A percentile compares a stretch with the other conserved stretches of the same genome.
Evolutionary conservation across 345 rosid species (phyloP).

Genomic region (Ricinus communis): DNA sequence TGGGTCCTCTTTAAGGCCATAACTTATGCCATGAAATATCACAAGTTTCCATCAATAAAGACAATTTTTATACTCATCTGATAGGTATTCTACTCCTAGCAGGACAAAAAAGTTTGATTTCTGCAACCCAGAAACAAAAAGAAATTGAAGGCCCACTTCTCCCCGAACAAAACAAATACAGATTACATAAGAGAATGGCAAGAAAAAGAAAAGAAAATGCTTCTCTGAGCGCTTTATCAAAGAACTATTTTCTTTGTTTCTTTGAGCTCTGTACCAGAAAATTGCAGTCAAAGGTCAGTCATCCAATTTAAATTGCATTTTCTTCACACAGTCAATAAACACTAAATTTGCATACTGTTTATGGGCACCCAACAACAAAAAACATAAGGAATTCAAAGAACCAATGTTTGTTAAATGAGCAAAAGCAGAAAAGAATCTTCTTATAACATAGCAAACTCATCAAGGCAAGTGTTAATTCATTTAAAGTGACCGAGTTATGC

Average conservation of each 20-base stretch:
- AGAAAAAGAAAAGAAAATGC: not conserved
- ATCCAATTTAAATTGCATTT: no score
- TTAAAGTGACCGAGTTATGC: not conserved
- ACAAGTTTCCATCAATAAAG: conserved; percentile 11
- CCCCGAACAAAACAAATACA: not conserved
- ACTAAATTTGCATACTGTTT: no score
- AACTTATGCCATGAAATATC: conserved; percentile 11
- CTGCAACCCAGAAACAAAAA: not conserved
- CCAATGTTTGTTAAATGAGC: no score
- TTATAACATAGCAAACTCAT: not conserved
- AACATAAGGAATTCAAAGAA: no score
- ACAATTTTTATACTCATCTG: conserved; percentile 2
- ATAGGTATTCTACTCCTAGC: conserved; percentile 17
- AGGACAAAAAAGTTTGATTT: conserved; percentile 19
- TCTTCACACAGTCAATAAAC: no score
- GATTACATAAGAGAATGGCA: not conserved
- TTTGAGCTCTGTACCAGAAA: no score
- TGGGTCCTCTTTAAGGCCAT: no score
- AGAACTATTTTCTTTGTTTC: no score
- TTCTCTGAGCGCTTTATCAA: no score
- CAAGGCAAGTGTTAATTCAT: not conserved
- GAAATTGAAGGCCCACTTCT: not conserved
- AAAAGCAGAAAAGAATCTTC: no score
- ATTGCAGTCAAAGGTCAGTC: no score
- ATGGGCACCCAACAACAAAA: no score